Conservation (phyloP, 352 stramenopile genomes). For the Phytophthora vignae region DNA sequence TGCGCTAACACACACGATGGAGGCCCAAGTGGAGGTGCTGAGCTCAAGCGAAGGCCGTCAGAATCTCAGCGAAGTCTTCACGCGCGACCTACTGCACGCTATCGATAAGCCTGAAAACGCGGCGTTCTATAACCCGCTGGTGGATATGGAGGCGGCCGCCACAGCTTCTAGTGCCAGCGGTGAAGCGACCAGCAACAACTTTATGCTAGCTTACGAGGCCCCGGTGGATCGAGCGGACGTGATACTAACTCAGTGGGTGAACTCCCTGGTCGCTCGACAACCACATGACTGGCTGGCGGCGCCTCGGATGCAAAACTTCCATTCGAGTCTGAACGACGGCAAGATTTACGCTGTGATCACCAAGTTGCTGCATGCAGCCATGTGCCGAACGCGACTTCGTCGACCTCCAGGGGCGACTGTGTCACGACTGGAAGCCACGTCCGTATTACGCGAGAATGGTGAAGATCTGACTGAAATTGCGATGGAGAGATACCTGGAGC, state of each 20-base stretch:
- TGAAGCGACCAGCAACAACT: constrained; percentile 17
- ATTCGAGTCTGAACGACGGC: constrained; percentile 71
- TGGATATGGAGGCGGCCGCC: constrained; percentile 44
- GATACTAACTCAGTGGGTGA: constrained; percentile 83
- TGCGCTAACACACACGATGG: constrained; percentile 55
- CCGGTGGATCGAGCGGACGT: constrained; percentile 70
- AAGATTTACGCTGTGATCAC: constrained; percentile 64
- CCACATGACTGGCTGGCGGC: constrained; percentile 58
- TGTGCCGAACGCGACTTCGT: constrained; percentile 59
- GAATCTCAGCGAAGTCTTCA: constrained; percentile 69
- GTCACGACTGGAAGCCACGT: constrained; percentile 64
- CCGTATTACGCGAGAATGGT: constrained; percentile 77
- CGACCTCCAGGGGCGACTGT: constrained; percentile 28
- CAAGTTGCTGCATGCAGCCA: constrained; percentile 70
- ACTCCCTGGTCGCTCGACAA: constrained; percentile 58
- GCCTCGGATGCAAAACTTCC: constrained; percentile 69
- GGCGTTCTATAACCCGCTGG: constrained; percentile 72
- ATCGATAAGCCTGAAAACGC: constrained; percentile 74
- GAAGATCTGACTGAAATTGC: constrained; percentile 83
- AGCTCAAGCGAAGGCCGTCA: constrained; percentile 69
- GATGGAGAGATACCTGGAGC: constrained; percentile 78
- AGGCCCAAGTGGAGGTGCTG: constrained; percentile 68
- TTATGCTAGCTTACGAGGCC: constrained; percentile 52
- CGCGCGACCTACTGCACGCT: constrained; percentile 63
- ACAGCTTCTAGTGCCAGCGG: constrained; percentile 3